phyloP scores from a whole-genome alignment of 192 early-diverging fungal species.

The Dimargaris cristalligena region DNA sequence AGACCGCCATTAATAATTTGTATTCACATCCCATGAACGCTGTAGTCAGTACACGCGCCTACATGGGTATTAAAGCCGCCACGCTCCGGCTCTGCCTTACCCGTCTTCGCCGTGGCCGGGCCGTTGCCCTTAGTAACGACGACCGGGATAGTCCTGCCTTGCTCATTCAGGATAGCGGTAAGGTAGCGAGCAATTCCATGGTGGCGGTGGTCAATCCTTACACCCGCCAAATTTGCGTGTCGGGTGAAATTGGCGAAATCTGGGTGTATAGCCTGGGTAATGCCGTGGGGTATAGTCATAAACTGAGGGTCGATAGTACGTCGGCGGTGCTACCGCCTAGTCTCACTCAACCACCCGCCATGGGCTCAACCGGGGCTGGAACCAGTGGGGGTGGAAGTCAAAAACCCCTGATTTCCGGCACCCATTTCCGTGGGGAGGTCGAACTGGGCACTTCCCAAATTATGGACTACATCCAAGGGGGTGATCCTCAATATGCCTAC shows the following conservation, averaged over 20 bases:
- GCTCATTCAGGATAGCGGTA: conserved; percentile 52
- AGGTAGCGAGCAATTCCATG: conserved; percentile 60
- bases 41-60: conserved; percentile 61
- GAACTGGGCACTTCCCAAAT: conserved; percentile 14
- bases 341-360: too few species aligned
- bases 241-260: conserved; percentile 65
- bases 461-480: conserved; percentile 32
- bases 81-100: conserved; percentile 44
- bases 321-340: too few species aligned
- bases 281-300: conserved; percentile 14
- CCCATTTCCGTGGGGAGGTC: conserved; percentile 10
- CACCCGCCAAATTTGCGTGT: conserved; percentile 45
- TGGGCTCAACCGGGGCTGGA: too few species aligned
- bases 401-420: conserved; percentile 7
- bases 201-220: conserved; percentile 71
- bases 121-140: conserved; percentile 31
- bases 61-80: conserved; percentile 56
- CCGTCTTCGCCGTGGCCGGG: conserved; percentile 43
- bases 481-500: conserved; percentile 39
- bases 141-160: conserved; percentile 24
- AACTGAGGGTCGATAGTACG: background rate
- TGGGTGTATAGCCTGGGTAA: conserved; percentile 51
- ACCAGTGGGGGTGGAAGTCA: too few species aligned
- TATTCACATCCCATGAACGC: conserved; percentile 67
- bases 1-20: conserved; percentile 46